phyloP scores from a whole-genome alignment of 2,329 filamentous ascomycete genomes.

The Colletotrichum theobromicola region DNA sequence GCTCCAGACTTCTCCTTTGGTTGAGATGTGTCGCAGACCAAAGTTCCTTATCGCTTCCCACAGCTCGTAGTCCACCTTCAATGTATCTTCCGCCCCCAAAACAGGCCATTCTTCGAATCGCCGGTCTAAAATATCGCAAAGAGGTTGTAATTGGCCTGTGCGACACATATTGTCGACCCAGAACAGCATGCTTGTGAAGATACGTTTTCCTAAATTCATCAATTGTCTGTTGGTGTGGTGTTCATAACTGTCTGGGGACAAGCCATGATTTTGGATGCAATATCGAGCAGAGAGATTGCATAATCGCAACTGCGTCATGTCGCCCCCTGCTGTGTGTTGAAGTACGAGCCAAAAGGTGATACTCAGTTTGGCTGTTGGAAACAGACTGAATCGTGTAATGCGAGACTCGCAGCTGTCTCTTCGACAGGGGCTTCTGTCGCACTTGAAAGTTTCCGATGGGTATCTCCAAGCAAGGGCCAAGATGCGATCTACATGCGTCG shows the following conservation, averaged over 20 bases:
- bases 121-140: background rate
- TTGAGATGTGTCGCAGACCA: fast-evolving
- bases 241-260: background rate
- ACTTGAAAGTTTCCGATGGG: background rate
- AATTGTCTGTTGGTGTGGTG: fast-evolving
- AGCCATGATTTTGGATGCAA: background rate
- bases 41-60: background rate
- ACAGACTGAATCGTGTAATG: background rate
- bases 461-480: background rate
- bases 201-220: background rate
- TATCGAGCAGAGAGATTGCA: fast-evolving
- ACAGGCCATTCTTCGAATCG: fast-evolving
- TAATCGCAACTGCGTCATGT: background rate
- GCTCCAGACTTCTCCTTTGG: background rate
- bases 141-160: background rate
- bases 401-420: fast-evolving
- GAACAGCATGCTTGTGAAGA: background rate
- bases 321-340: background rate
- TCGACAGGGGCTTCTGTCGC: fast-evolving
- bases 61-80: background rate
- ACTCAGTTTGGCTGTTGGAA: background rate
- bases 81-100: background rate
- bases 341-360: fast-evolving
- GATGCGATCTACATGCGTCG: fast-evolving
- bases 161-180: background rate